phyloP scores from a whole-genome alignment of 495 filamentous ascomycete species.

The Lasiosphaeris hirsuta region DNA sequence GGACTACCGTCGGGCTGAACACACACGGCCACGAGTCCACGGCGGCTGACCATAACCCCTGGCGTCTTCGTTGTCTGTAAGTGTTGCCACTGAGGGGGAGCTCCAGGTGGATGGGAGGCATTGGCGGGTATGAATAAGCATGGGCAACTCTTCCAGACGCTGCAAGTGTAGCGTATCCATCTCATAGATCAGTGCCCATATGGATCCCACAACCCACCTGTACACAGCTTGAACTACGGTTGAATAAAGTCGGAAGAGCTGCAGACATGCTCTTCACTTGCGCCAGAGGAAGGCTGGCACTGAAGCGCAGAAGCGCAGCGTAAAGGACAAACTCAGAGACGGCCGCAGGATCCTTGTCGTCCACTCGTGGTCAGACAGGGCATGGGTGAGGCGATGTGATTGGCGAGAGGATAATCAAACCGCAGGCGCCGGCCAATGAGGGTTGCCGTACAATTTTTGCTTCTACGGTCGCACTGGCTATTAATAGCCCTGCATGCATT shows the following conservation, averaged over 20 bases:
- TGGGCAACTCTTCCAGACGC: no score
- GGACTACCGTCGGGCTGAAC: background rate
- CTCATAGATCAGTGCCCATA: no score
- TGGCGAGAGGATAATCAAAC: slow-evolving; percentile 11
- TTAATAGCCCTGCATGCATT: slow-evolving; percentile 26
- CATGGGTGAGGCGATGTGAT: slow-evolving; percentile 4
- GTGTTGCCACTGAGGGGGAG: no score
- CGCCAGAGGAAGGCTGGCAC: background rate
- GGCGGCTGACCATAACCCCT: no score
- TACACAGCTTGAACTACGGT: no score
- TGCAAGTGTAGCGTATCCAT: no score
- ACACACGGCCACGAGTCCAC: background rate
- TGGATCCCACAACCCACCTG: no score
- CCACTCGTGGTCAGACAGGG: slow-evolving; percentile 13
- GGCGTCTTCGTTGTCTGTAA: no score
- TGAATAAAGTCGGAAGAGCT: no score
- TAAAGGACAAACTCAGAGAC: background rate
- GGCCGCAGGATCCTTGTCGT: background rate
- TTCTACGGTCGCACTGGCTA: slow-evolving; percentile 26
- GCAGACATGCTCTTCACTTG: no score
- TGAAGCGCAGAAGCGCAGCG: background rate
- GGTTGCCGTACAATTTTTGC: slow-evolving; percentile 23
- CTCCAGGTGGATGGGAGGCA: background rate
- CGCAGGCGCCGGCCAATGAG: slow-evolving; percentile 20
- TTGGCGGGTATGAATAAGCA: no score